Percentiles rank a stretch among this genome's conserved stretches.
phyloP scores from a whole-genome alignment of 106 monocot species.

The Cymbidium sinense region DNA sequence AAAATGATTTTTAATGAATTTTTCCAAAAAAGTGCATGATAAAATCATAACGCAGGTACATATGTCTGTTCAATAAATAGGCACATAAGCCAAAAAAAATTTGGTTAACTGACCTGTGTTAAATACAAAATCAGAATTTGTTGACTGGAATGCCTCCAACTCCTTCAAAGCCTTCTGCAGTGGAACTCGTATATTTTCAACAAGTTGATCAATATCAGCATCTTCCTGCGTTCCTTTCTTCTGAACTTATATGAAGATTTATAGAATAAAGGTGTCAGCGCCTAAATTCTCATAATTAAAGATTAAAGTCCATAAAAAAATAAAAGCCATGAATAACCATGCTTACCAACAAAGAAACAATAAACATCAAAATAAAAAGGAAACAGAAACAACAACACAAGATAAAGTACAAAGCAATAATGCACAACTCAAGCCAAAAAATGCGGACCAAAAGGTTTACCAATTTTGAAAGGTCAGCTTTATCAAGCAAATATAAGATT shows the following conservation, averaged over 20 bases:
- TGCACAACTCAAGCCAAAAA: neutral
- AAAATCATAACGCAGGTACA: neutral
- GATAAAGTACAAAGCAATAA: neutral
- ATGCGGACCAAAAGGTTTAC: slow-evolving; percentile 22
- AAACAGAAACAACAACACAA: neutral
- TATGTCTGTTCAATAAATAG: neutral
- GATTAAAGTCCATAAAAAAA: neutral
- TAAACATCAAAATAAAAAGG: neutral
- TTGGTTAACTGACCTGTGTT: slow-evolving; percentile 50
- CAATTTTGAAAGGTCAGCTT: slow-evolving; percentile 49
- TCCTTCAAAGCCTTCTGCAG: slow-evolving; percentile 38
- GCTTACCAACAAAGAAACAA: neutral
- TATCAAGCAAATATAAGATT: slow-evolving; percentile 70
- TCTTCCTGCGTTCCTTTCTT: slow-evolving; percentile 37
- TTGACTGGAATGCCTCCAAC: slow-evolving; percentile 52
- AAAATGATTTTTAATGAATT: neutral
- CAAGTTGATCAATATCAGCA: slow-evolving; percentile 21
- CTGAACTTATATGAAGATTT: slow-evolving; percentile 34
- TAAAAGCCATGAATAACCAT: neutral
- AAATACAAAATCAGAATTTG: slow-evolving; percentile 77
- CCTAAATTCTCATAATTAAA: neutral
- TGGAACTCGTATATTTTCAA: slow-evolving; percentile 36
- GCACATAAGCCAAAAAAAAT: neutral
- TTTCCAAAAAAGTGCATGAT: neutral
- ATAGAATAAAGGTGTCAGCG: neutral